Evolutionary conservation across 129 eudicot species (phyloP).

Genomic region (Lactuca sativa): DNA sequence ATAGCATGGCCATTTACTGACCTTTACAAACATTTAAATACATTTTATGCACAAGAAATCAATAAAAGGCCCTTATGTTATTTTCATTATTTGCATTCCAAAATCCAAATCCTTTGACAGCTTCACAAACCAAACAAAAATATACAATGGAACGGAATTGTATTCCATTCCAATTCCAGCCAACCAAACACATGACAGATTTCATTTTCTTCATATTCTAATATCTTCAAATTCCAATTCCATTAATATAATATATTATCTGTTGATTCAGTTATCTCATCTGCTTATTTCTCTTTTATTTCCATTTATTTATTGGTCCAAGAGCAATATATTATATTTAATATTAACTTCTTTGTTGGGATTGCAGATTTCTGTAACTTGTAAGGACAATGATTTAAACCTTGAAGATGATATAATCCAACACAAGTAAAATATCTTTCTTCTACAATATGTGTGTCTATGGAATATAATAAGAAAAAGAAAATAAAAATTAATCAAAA

Average conservation of each 20-base stretch:
- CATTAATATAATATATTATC: too few species aligned
- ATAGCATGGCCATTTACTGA: too few species aligned
- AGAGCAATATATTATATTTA: background rate
- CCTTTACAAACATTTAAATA: background rate
- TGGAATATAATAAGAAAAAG: background rate
- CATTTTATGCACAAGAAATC: background rate
- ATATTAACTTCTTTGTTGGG: conserved; percentile 26
- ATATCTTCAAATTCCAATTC: background rate
- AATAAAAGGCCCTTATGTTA: background rate
- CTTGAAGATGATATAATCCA: conserved; percentile 46
- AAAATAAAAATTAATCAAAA: too few species aligned
- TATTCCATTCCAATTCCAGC: background rate
- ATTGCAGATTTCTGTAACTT: conserved; percentile 29
- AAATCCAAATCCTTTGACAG: background rate
- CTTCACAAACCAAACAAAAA: background rate
- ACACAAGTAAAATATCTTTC: conserved; percentile 52
- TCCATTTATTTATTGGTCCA: background rate
- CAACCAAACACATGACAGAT: background rate
- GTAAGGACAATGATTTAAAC: conserved; percentile 36
- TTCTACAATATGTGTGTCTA: background rate
- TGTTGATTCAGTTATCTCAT: background rate
- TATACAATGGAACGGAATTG: background rate
- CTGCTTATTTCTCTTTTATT: background rate
- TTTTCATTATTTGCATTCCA: background rate
- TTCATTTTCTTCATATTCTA: too few species aligned